Conservation (phyloP, 345 rosid species). For the Capsella bursapastoris region DNA sequence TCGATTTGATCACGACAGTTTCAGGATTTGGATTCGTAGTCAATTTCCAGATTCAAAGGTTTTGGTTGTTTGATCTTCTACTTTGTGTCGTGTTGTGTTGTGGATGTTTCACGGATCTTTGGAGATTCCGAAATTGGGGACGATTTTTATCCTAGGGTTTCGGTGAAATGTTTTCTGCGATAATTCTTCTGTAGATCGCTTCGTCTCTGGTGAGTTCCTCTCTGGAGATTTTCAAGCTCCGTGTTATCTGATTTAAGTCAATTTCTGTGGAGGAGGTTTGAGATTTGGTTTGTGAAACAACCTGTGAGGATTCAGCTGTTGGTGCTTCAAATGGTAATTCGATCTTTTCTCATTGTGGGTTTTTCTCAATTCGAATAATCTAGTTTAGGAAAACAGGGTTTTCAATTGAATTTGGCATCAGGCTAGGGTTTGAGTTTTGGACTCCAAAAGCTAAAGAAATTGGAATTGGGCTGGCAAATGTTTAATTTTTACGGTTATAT, state of each 20-base stretch:
- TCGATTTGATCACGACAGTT: constrained; percentile 23
- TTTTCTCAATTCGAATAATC: constrained; percentile 15
- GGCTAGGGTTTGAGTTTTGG: constrained; percentile 29
- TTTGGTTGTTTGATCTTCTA: constrained; percentile 16
- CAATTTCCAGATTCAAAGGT: constrained; percentile 19
- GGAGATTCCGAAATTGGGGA: constrained; percentile 30
- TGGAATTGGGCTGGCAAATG: constrained; percentile 7
- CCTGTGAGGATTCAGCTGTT: constrained; percentile 12
- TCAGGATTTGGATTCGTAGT: constrained; percentile 12
- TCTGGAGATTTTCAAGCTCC: constrained; percentile 22
- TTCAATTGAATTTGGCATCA: constrained; percentile 25
- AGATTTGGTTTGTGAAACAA: constrained; percentile 9
- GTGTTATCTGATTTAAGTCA: constrained; percentile 22
- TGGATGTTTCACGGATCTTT: constrained; percentile 34
- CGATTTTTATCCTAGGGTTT: constrained; percentile 42
- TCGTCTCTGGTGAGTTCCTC: constrained; percentile 19
- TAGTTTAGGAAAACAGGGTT: neutral
- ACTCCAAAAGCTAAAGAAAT: neutral
- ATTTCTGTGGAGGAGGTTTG: constrained; percentile 18
- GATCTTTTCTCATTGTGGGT: constrained; percentile 3
- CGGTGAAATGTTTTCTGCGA: constrained; percentile 8
- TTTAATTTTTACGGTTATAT: neutral
- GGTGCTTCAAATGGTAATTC: constrained; percentile 38
- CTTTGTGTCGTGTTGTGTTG: constrained; percentile 1
- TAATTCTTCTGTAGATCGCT: constrained; percentile 1